phyloP scores from a whole-genome alignment of 164 flowering plant species.

The Kingdonia uniflora region DNA sequence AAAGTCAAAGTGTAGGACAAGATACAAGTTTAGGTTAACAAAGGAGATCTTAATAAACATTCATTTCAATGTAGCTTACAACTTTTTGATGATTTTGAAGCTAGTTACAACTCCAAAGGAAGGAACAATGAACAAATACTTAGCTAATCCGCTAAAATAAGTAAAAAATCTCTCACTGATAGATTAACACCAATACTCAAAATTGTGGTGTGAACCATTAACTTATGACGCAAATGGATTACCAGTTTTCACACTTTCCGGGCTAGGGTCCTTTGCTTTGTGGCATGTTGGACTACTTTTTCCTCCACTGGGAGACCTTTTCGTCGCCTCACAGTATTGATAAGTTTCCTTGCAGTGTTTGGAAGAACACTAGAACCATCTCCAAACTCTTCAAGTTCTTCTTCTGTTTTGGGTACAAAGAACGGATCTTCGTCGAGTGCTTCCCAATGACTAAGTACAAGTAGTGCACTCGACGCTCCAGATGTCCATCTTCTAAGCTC shows the following conservation, averaged over 20 bases:
- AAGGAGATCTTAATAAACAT: too few species aligned
- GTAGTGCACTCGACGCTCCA: constrained; percentile 45
- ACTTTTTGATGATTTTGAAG: too few species aligned
- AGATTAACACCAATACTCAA: too few species aligned
- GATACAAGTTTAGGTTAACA: too few species aligned
- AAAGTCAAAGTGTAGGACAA: too few species aligned
- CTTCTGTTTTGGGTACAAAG: constrained; percentile 90
- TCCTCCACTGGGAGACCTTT: constrained; percentile 94
- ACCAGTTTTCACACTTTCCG: constrained; percentile 56
- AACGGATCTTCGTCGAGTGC: constrained; percentile 78
- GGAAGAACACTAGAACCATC: constrained; percentile 80
- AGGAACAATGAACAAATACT: too few species aligned
- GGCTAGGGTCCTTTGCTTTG: constrained; percentile 86
- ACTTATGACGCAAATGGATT: too few species aligned
- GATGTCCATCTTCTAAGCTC: constrained; percentile 54
- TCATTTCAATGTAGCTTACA: too few species aligned
- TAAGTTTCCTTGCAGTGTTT: constrained; percentile 85
- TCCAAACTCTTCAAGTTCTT: constrained; percentile 90
- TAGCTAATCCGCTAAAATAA: too few species aligned
- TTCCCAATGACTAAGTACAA: constrained; percentile 90
- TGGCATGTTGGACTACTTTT: constrained; percentile 81
- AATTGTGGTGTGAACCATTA: too few species aligned
- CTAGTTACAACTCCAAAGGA: too few species aligned
- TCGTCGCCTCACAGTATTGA: constrained; percentile 75
- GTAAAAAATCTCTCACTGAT: too few species aligned